These are phyloP conservation scores for Penicillium desertorum DNA, from an alignment of 495 filamentous ascomycete species.

Conservation along the genomic window DNA sequence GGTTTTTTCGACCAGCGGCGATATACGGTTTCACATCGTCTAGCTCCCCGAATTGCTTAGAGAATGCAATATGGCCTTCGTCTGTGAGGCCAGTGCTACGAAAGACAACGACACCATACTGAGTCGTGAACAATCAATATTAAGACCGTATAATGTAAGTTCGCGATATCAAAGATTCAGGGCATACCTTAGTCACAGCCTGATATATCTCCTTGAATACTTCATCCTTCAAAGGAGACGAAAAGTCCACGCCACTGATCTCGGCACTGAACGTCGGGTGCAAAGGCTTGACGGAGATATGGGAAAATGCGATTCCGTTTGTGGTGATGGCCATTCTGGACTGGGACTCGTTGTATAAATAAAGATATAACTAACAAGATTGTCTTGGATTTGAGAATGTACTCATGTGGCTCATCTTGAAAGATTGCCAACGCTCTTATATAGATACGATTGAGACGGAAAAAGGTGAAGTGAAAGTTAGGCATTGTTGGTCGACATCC, in stretches of 20 bases:
- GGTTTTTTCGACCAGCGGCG: constrained; percentile 40
- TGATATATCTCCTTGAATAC: constrained; percentile 42
- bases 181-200: constrained; percentile 19
- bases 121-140: neutral
- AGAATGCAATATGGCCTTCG: constrained; percentile 50
- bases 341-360: no score
- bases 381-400: no score
- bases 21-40: constrained; percentile 55
- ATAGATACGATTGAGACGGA: no score
- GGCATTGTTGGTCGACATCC: no score
- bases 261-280: constrained; percentile 58
- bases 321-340: no score
- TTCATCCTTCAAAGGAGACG: constrained; percentile 40
- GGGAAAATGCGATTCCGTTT: constrained; percentile 3
- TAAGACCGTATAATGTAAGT: neutral
- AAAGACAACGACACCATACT: constrained; percentile 59
- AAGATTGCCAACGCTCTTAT: no score
- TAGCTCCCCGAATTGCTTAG: constrained; percentile 52
- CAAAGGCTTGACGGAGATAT: constrained; percentile 39
- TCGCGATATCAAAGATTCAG: neutral
- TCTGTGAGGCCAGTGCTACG: constrained; percentile 52
- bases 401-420: no score
- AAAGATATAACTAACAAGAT: no score
- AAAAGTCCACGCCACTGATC: constrained; percentile 52
- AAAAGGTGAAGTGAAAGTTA: no score